Base-by-base conservation (phyloP, 805 yeast species). In the Debaryomyces hansenii region DNA sequence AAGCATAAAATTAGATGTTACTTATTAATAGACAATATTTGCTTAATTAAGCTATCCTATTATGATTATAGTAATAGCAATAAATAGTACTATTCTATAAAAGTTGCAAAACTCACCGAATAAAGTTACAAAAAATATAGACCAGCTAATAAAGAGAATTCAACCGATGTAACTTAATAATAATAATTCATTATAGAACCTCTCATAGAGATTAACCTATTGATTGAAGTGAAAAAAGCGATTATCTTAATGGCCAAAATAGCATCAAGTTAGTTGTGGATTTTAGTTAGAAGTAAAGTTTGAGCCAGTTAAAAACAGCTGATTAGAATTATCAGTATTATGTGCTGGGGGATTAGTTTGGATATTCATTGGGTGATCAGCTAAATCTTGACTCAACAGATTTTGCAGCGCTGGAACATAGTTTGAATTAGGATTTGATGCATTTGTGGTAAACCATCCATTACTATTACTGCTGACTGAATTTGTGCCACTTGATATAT, bases 361-460 rank as follows among this genome's bases (percentile, higher is more conserved):
- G 8, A 31, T n/a, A 14, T 31, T 31, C 3, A 31, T 31, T 31
- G 34, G 34, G 11, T 31, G 14, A 31, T 31, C 34, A 11, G 4
- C 16, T 12, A 31, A 31, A n/a, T 31, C 34, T 31, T 31, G 34
- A 4, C 11, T 31, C 16, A 31, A 31, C 16, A 14, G 14, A 31
- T 31, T 12, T 5, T 31, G 34, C 7, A 12, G 34, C 5, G 34
- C 8, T 9, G 14, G 34, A n/a, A 14, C 16, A 31, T 31, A 31
- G 16, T 14, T 14, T 31, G 34, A 14, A 31, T 31, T 31, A 8
- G 34, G 14, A 14, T 24, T 24, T 27, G 33, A 16, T 11, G 45
- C 36, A 9, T 2, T 24, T 12, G 45, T 42, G 7, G 45, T 42
- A 36, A 42, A 42, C 45, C 45, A 42, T 12, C 45, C 45, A 20